These are phyloP conservation scores for Fomitiporia mediterranea DNA, from an alignment of 1,284 basidiomycete genomes.

Conservation along the genomic window DNA sequence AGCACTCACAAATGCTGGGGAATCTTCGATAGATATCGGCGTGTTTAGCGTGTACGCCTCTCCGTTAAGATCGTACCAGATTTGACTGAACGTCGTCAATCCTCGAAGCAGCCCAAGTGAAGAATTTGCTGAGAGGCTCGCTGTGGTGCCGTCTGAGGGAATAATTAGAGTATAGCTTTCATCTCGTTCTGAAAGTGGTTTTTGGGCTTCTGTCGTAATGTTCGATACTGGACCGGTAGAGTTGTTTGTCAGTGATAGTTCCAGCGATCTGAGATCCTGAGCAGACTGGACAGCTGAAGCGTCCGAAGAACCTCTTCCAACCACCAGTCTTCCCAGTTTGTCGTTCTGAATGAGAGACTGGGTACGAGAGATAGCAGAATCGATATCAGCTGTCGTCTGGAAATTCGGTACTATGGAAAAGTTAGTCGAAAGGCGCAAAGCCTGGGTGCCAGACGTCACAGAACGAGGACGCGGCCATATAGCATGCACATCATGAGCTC, in stretches of 20 bases:
- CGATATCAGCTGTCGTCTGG: slow-evolving; percentile 36
- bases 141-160: slow-evolving; percentile 54
- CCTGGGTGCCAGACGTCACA: background rate
- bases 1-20: slow-evolving; percentile 54
- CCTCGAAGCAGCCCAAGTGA: slow-evolving; percentile 78
- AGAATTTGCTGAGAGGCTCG: slow-evolving; percentile 62
- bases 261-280: background rate
- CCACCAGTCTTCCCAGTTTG: slow-evolving; percentile 45
- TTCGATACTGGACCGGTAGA: slow-evolving; percentile 27
- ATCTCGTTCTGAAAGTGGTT: slow-evolving; percentile 47
- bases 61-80: slow-evolving; percentile 57
- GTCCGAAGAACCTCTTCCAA: slow-evolving; percentile 41
- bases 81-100: slow-evolving; percentile 76
- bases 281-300: background rate
- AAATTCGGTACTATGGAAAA: slow-evolving; percentile 8
- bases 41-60: slow-evolving; percentile 54
- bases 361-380: slow-evolving; percentile 38
- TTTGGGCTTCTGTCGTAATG: slow-evolving; percentile 53
- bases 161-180: slow-evolving; percentile 68
- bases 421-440: slow-evolving; percentile 1
- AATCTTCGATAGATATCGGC: slow-evolving; percentile 57
- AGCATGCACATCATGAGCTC: slow-evolving; percentile 32
- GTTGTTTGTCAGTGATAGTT: background rate
- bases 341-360: slow-evolving; percentile 39
- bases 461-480: slow-evolving; percentile 13